phyloP scores from a whole-genome alignment of 106 monocot genomes.

The Dendrobium officinale region DNA sequence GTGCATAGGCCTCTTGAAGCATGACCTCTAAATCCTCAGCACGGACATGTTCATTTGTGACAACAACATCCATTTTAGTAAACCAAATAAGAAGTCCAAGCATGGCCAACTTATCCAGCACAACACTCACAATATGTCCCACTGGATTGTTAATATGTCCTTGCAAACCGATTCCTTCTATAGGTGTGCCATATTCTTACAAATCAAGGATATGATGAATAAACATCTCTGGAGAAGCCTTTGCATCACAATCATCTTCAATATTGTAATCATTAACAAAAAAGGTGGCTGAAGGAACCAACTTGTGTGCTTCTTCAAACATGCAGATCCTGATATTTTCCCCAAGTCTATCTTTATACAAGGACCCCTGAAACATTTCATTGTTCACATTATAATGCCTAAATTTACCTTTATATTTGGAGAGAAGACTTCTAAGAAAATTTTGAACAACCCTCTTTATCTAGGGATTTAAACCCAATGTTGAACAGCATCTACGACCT shows the following conservation, averaged over 20 bases:
- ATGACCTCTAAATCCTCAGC: constrained; percentile 90
- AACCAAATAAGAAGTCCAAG: constrained; percentile 90
- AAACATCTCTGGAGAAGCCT: constrained; percentile 71
- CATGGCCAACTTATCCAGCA: constrained; percentile 62
- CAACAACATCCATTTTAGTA: constrained; percentile 76
- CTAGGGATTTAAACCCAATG: constrained; percentile 65
- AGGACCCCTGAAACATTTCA: constrained; percentile 97
- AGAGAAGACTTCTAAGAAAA: constrained; percentile 48
- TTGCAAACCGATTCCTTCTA: constrained; percentile 83
- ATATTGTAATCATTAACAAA: constrained; percentile 96
- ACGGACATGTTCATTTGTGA: constrained; percentile 66
- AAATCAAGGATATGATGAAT: constrained; percentile 68
- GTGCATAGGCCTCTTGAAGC: constrained; percentile 72
- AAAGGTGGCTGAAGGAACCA: constrained; percentile 65
- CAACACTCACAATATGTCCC: constrained; percentile 56
- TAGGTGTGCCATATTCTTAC: constrained; percentile 62
- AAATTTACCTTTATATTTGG: constrained; percentile 70
- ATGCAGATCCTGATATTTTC: constrained; percentile 69
- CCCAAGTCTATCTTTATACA: constrained; percentile 71
- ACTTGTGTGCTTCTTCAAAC: constrained; percentile 62
- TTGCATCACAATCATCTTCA: constrained; percentile 70
- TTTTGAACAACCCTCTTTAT: constrained; percentile 42
- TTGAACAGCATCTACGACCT: constrained; percentile 68
- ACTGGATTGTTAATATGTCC: constrained; percentile 74
- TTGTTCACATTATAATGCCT: constrained; percentile 90